Conservation (phyloP, 257 asterid genomes). For the Ocimum tenuiflorum region DNA sequence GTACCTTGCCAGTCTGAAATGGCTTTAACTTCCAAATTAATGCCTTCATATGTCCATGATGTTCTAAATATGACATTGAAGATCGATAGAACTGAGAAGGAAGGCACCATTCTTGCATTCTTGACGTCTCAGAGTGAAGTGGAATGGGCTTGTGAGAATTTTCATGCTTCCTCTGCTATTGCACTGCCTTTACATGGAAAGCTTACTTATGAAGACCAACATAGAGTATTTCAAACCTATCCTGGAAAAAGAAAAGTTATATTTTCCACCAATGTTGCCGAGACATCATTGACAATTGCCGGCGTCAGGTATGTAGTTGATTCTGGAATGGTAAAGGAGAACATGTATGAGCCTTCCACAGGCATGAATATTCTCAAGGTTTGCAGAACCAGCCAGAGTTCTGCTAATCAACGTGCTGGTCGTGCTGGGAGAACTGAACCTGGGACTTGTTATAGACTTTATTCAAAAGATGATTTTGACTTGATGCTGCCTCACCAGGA, state of each 20-base stretch:
- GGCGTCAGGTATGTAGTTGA: constrained; percentile 89
- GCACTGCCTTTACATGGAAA: constrained; percentile 85
- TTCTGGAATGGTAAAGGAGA: constrained; percentile 83
- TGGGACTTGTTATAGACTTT: constrained; percentile 79
- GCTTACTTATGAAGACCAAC: constrained; percentile 73
- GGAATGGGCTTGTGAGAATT: constrained; percentile 90
- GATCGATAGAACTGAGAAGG: constrained; percentile 52
- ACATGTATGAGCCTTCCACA: constrained; percentile 66
- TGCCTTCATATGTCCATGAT: constrained; percentile 56
- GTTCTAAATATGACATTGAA: constrained; percentile 56
- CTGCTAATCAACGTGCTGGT: constrained; percentile 94
- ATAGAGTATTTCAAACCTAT: constrained; percentile 47
- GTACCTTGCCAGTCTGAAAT: constrained; percentile 48
- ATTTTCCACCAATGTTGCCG: constrained; percentile 85
- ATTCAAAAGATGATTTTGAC: constrained; percentile 54
- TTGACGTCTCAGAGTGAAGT: constrained; percentile 95
- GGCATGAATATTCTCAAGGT: constrained; percentile 82
- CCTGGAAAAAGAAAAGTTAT: constrained; percentile 74
- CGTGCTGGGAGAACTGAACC: constrained; percentile 98
- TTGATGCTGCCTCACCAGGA: constrained; percentile 65
- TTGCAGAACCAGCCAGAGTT: constrained; percentile 71
- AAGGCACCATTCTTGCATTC: constrained; percentile 86
- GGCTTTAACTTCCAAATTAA: constrained; percentile 25
- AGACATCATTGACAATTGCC: constrained; percentile 93
- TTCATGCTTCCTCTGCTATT: constrained; percentile 42